Conservation (phyloP, 805 yeast species). For the Kodamaea hsintzibuensis region DNA sequence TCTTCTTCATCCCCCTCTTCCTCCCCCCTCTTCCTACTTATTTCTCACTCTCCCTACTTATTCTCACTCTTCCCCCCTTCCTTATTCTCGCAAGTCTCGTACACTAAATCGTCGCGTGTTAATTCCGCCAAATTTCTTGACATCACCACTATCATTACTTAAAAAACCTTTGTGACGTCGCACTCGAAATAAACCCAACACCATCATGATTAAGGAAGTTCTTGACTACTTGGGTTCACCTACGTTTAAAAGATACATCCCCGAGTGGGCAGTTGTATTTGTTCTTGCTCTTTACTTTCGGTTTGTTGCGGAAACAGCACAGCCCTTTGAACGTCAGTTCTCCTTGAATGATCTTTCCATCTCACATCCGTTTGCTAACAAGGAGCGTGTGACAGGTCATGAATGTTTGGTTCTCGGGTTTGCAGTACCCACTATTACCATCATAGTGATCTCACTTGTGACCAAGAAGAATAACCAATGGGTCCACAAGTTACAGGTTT, state of each 20-base stretch:
- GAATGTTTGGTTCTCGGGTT: slow-evolving; percentile 30
- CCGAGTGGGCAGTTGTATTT: slow-evolving; percentile 33
- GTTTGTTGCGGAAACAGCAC: slow-evolving; percentile 34
- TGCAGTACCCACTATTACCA: slow-evolving; percentile 25
- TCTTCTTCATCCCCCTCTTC: neutral
- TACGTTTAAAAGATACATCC: slow-evolving; percentile 10
- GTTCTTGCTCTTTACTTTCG: slow-evolving; percentile 29
- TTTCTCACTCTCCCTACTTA: neutral
- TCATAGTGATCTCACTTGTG: slow-evolving; percentile 15
- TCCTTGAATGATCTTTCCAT: slow-evolving; percentile 31
- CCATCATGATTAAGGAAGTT: slow-evolving; percentile 6
- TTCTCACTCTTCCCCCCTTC: neutral
- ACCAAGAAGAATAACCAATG: slow-evolving; percentile 8
- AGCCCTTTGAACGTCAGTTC: slow-evolving; percentile 39
- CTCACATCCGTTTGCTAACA: slow-evolving; percentile 36
- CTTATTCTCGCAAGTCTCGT: neutral
- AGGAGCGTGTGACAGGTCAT: slow-evolving; percentile 34
- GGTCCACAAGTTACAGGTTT: slow-evolving; percentile 29
- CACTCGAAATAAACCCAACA: neutral
- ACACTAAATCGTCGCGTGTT: neutral
- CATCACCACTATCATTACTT: neutral
- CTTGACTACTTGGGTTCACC: slow-evolving; percentile 11
- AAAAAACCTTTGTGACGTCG: neutral
- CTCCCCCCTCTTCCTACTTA: neutral
- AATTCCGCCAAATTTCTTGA: neutral